Base-by-base conservation (phyloP, 148 eudicot genomes). In the Chenopodium quinoa region DNA sequence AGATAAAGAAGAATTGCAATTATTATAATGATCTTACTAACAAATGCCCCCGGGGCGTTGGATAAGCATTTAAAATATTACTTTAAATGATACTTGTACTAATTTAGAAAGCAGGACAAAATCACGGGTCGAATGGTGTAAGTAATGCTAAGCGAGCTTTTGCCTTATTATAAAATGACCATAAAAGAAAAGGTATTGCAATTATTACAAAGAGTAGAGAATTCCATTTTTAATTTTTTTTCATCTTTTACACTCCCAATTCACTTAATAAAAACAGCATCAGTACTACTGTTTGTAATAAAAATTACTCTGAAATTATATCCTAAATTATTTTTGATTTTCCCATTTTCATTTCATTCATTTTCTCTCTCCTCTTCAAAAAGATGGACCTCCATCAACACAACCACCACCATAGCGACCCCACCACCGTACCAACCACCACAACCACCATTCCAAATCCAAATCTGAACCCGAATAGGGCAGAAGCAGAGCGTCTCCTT, bases 401-500 rank as follows among this genome's bases (percentile, higher is more conserved):
- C 29, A 73, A 58, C 6, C 44, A 4, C 75, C 20, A 14, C 67
- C 46, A 56, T 46, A 12, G 2, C 54, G 17, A 11, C 78, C 12
- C 80, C 20, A 9, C 75, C 20, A 14, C 54, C 46, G 40, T 60
- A 6, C 7, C 44, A 27, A 11, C 78, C 71, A 64, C 23, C 50
- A 12, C 69, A 47, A 60, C 47, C 29, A 2, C 70, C 27, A n/a
- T 2, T 48, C 7, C 69, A 1, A 73, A 73, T 22, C 75, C 13
- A 7, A 16, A 19, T 40, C 50, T 80, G 1, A 73, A 29, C 29
- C 86, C 78, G 76, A 67, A 81, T 86, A 73, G 88, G 23, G 82
- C 88, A 27, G 99, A 96, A 74, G 97, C 97, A 0, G 93, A 88
- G 7, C 88, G 95, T 0, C 88, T 96, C 2, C 87, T 96, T 3